Base-by-base conservation (phyloP, 306 rosid species). In the Datisca glomerata region DNA sequence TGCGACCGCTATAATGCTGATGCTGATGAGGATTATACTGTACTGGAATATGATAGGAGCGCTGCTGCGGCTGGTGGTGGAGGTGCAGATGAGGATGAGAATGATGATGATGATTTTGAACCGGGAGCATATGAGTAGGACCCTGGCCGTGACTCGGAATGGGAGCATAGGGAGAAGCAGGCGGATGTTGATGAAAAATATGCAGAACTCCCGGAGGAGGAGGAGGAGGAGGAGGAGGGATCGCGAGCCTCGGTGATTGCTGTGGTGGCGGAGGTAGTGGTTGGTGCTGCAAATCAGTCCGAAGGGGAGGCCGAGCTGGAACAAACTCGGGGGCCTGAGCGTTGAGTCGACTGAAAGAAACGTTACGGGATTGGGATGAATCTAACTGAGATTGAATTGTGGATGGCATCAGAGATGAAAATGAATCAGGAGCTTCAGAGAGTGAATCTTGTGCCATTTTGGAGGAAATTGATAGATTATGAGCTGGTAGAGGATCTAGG, bases 271-370 rank as follows among this genome's bases (percentile, higher is more conserved):
- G 70, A 19, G 69, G 64, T 9, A 69, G 71, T 2, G 60, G 61
- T 1, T 44, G 60, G 16, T 52, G 71, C 20, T 46, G 81, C 22
- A 60, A 71, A 55, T 67, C 77, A 49, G 73, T 1, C 27, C 85
- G 76, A 14, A 69, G 61, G 22, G 76, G 31, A 16, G 83, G 50
- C 19, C 81, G 76, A 21, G 68, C 56, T 21, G 86, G 86, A 18
- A 87, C 89, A 42, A 82, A 87, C 60, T 76, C 96, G 3, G 80
- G 87, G 10, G 96, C 96, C 68, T 63, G 80, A 0, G 96, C 96
- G 80, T 87, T 87, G 67, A 87, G 94, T 16, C 85, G 75, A 45
- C 96, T 79, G 39, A 71, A 65, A 11, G 94, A 86, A 36, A 43
- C 59, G 73, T 41, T 82, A 12, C 74, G 66, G 3, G 79, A 61